phyloP scores from a whole-genome alignment of 1,284 basidiomycete species.

The Macrocybe sp. region DNA sequence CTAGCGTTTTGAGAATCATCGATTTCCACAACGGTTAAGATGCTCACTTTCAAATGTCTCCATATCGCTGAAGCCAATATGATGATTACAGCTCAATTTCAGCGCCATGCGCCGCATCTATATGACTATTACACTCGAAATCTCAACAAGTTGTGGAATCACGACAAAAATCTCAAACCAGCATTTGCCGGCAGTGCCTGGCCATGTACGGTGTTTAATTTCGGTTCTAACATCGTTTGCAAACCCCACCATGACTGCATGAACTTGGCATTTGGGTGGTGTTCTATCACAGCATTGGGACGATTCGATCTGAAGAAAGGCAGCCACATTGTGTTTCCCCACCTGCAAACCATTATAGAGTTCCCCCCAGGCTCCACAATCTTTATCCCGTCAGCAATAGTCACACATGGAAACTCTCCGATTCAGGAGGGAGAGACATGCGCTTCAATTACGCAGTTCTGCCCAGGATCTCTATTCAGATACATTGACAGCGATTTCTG shows the following conservation, averaged over 20 bases:
- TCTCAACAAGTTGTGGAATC: too few species aligned
- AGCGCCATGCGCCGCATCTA: too few species aligned
- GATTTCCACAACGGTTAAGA: too few species aligned
- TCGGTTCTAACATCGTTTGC: neutral
- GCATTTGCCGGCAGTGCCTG: neutral
- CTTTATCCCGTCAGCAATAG: slow-evolving; percentile 7
- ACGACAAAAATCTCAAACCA: too few species aligned
- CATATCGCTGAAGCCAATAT: too few species aligned
- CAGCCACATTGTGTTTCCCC: slow-evolving; percentile 4
- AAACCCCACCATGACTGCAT: slow-evolving; percentile 2
- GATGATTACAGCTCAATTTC: too few species aligned
- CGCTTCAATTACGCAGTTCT: slow-evolving; percentile 5
- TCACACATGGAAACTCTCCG: slow-evolving; percentile 5
- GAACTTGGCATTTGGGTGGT: slow-evolving; percentile 7
- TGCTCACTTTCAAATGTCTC: too few species aligned
- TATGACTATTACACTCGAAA: too few species aligned
- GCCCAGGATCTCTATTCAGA: slow-evolving; percentile 2
- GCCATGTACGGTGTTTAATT: slow-evolving; percentile 3
- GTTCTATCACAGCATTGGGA: slow-evolving; percentile 5
- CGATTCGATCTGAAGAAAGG: slow-evolving; percentile 3
- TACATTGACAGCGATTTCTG: slow-evolving; percentile 4
- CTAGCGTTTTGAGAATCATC: too few species aligned
- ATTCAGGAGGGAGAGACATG: neutral
- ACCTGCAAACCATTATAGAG: slow-evolving; percentile 5
- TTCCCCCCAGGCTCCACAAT: slow-evolving; percentile 7